Conservation (phyloP, 2,329 filamentous ascomycete species). For the Akanthomyces dipterigenus region DNA sequence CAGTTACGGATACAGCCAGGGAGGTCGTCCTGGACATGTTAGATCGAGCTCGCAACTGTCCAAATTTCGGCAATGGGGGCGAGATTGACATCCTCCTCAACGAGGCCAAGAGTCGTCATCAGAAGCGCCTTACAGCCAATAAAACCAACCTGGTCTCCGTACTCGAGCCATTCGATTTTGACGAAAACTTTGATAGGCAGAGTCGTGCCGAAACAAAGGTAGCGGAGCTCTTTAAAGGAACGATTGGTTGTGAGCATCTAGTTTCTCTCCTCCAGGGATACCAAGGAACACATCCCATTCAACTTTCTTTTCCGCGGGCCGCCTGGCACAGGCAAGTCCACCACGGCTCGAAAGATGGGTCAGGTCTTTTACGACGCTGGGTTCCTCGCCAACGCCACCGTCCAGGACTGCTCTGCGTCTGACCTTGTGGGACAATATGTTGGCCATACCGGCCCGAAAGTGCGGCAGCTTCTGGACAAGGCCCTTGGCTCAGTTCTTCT, state of each 20-base stretch:
- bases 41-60: slow-evolving; percentile 51
- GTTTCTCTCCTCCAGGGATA: slow-evolving; percentile 48
- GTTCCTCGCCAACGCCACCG: slow-evolving; percentile 51
- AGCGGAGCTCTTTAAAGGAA: slow-evolving; percentile 47
- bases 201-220: slow-evolving; percentile 37
- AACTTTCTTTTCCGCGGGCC: slow-evolving; percentile 62
- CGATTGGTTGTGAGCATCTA: slow-evolving; percentile 51
- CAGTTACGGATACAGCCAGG: slow-evolving; percentile 44
- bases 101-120: slow-evolving; percentile 41
- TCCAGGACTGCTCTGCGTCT: slow-evolving; percentile 59
- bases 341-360: slow-evolving; percentile 66
- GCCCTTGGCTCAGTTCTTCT: slow-evolving; percentile 62
- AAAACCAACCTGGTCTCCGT: slow-evolving; percentile 44
- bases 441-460: slow-evolving; percentile 64
- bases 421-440: slow-evolving; percentile 63
- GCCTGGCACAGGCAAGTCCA: slow-evolving; percentile 67
- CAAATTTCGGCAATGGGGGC: slow-evolving; percentile 69
- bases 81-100: slow-evolving; percentile 63
- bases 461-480: slow-evolving; percentile 48
- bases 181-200: slow-evolving; percentile 52
- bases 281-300: slow-evolving; percentile 47
- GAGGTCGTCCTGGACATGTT: slow-evolving; percentile 54
- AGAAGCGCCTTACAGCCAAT: slow-evolving; percentile 20
- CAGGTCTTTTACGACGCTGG: slow-evolving; percentile 71
- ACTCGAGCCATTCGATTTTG: slow-evolving; percentile 68